Evolutionary conservation across 2,329 filamentous ascomycete genomes (phyloP).

Genomic region (Whalleya microplaca): DNA sequence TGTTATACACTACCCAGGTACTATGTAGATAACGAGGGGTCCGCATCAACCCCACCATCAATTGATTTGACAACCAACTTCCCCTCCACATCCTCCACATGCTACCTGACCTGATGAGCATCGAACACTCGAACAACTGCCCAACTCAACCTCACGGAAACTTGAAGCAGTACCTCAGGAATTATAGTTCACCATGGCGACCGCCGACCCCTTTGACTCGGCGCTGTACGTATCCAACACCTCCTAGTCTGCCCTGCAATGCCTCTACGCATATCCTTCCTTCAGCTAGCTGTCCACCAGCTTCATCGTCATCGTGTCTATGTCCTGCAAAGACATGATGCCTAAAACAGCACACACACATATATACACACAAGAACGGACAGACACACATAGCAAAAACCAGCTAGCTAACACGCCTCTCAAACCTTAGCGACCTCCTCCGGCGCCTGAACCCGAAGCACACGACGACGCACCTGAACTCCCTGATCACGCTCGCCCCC

Average conservation of each 20-base stretch:
- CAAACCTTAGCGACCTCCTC: conserved; percentile 79
- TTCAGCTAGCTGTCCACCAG: neutral
- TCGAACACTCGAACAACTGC: neutral
- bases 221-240: conserved; percentile 63
- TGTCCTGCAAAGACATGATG: conserved; percentile 4
- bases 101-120: neutral
- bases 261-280: conserved; percentile 12
- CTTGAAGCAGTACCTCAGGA: neutral
- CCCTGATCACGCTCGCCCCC: conserved; percentile 85
- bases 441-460: conserved; percentile 95
- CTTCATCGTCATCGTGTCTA: no score
- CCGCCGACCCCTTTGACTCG: conserved; percentile 72
- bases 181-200: conserved; percentile 46
- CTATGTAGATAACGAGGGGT: neutral
- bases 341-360: neutral
- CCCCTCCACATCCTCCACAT: neutral
- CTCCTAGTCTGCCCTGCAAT: conserved; percentile 1
- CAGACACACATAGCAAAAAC: neutral
- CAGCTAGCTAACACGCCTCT: conserved; percentile 9
- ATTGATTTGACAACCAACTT: neutral
- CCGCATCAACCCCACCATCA: neutral
- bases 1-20: no score
- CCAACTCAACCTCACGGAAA: neutral
- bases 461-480: conserved; percentile 84
- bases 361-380: neutral